A percentile compares a stretch with the other conserved stretches of the same genome.
phyloP scores from a whole-genome alignment of 2,329 filamentous ascomycete species.

The Ophiocordyceps camponoti-leonardi region DNA sequence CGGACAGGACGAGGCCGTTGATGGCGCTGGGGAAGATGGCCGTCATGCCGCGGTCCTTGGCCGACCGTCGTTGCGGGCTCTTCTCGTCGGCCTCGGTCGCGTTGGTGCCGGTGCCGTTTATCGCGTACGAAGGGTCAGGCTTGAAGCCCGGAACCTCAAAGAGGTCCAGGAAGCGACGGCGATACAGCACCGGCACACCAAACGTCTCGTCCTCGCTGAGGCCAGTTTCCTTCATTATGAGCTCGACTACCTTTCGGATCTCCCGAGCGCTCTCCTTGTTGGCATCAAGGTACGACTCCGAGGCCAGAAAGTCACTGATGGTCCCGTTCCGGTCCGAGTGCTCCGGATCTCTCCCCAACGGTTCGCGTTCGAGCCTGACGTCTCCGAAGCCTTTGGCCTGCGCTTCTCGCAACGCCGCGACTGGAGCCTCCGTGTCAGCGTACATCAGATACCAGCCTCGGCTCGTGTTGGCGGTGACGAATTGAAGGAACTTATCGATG shows the following conservation, averaged over 20 bases:
- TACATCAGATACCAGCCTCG: constrained; percentile 9
- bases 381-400: constrained; percentile 8
- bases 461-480: constrained; percentile 8
- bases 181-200: constrained; percentile 7
- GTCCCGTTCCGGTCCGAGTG: background rate
- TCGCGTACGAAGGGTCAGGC: no score
- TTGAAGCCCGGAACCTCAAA: background rate
- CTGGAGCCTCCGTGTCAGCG: constrained; percentile 6
- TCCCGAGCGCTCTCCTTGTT: constrained; percentile 1
- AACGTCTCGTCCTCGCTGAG: constrained; percentile 6
- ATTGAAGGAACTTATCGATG: constrained; percentile 11
- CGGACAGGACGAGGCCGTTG: constrained; percentile 7
- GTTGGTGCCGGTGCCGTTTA: no score
- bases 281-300: background rate
- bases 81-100: background rate
- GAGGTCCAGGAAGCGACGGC: background rate
- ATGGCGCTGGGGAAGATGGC: constrained; percentile 6
- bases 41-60: background rate
- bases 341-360: background rate
- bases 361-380: background rate
- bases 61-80: background rate
- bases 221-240: constrained; percentile 7
- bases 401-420: constrained; percentile 8
- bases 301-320: background rate
- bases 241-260: constrained; percentile 6